These are phyloP conservation scores for Euphorbia schlechtendalii DNA, from an alignment of 441 rosid species.

Conservation along the genomic window DNA sequence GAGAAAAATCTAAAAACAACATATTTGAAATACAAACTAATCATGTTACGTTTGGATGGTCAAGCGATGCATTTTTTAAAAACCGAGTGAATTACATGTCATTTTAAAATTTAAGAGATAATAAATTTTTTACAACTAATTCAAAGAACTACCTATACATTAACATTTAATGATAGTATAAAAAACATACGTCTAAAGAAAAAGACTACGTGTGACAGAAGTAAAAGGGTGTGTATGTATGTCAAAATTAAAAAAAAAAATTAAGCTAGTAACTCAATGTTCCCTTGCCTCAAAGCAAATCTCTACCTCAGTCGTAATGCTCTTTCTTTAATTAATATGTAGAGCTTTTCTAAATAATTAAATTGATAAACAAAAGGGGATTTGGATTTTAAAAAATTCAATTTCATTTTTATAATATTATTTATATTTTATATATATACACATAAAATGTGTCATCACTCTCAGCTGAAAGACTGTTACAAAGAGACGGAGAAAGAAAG, in stretches of 20 bases:
- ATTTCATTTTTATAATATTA: background rate
- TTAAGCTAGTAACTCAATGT: slow-evolving; percentile 9
- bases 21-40: too few species aligned
- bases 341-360: background rate
- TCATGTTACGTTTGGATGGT: too few species aligned
- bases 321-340: background rate
- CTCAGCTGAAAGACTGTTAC: slow-evolving; percentile 20
- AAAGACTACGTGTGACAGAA: background rate
- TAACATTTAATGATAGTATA: too few species aligned
- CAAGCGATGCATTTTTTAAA: too few species aligned
- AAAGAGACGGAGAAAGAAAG: slow-evolving; percentile 10
- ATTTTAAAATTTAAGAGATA: too few species aligned
- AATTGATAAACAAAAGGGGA: slow-evolving; percentile 17
- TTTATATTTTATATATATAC: too few species aligned
- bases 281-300: slow-evolving; percentile 15
- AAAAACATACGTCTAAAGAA: too few species aligned
- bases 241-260: slow-evolving; percentile 9
- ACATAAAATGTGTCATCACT: slow-evolving; percentile 19
- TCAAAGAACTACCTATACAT: too few species aligned
- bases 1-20: too few species aligned
- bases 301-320: background rate
- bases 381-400: slow-evolving; percentile 7
- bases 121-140: too few species aligned
- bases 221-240: slow-evolving; percentile 12
- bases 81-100: too few species aligned